Conservation (phyloP, 208 protist genomes). For the Trichomonas vaginalis region DNA sequence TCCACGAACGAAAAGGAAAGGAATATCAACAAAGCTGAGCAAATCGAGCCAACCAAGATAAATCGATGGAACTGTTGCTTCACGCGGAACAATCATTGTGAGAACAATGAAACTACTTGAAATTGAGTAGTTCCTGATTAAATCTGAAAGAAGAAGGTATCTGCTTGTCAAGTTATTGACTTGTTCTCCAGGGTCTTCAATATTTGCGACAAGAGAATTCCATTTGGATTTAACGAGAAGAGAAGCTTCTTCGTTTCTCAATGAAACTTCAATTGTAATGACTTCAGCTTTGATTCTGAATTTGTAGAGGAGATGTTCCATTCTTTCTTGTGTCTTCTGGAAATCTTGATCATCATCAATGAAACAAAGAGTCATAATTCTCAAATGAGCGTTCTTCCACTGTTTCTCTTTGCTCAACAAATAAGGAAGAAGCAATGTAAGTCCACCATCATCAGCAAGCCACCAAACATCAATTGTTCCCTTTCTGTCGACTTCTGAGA, state of each 20-base stretch:
- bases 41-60: not conserved
- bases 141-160: not conserved
- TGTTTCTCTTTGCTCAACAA: slow-evolving; percentile 22
- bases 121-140: not conserved
- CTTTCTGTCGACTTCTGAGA: not conserved
- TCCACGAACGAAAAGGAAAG: not conserved
- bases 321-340: not conserved
- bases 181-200: not conserved
- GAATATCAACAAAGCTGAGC: not conserved
- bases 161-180: not conserved
- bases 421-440: slow-evolving; percentile 20
- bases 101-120: not conserved
- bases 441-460: slow-evolving; percentile 26
- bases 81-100: not conserved
- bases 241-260: not conserved
- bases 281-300: not conserved
- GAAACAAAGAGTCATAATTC: not conserved
- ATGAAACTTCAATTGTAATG: not conserved
- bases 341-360: not conserved
- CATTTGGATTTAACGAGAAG: not conserved
- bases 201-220: not conserved
- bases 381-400: not conserved
- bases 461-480: slow-evolving; percentile 24
- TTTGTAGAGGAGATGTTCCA: not conserved
- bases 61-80: not conserved